Evolutionary conservation across 805 yeast species (phyloP).

Genomic region (Metschnikowia drakensbergensis): DNA sequence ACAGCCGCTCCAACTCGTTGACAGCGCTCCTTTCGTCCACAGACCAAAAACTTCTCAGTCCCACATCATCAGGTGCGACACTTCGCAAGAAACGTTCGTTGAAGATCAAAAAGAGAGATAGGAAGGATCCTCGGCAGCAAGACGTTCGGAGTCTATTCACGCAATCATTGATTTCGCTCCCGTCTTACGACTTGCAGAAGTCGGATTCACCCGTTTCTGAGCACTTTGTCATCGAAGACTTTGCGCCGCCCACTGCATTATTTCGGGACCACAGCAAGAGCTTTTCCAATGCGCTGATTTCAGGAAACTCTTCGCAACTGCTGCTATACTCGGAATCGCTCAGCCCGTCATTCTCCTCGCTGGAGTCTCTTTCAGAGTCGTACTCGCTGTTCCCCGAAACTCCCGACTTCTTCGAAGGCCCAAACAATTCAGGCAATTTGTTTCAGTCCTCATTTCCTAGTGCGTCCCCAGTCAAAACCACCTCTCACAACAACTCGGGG

Average conservation of each 20-base stretch:
- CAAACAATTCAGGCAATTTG: constrained; percentile 7
- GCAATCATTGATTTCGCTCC: constrained; percentile 11
- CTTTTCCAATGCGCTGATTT: constrained; percentile 17
- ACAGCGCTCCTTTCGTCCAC: constrained; percentile 13
- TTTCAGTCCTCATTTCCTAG: neutral
- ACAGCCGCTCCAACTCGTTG: constrained; percentile 16
- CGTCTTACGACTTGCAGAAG: constrained; percentile 7
- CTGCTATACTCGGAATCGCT: constrained; percentile 27
- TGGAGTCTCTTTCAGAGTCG: constrained; percentile 29
- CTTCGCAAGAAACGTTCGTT: constrained; percentile 13
- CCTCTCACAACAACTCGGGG: neutral
- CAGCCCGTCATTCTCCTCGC: constrained; percentile 24
- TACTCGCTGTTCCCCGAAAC: constrained; percentile 25
- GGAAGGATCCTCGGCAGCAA: constrained; percentile 2
- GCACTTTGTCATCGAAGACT: constrained; percentile 14
- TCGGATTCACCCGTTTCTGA: constrained; percentile 9
- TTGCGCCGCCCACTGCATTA: constrained; percentile 18
- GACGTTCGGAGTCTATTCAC: constrained; percentile 7
- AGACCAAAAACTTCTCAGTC: constrained; percentile 4
- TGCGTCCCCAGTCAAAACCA: neutral
- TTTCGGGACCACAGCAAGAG: constrained; percentile 17
- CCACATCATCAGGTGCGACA: constrained; percentile 5
- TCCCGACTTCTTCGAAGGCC: constrained; percentile 24
- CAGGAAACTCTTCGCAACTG: constrained; percentile 30
- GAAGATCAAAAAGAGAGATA: constrained; percentile 16